Conservation (phyloP, 306 rosid species). For the Citrullus colocynthis region DNA sequence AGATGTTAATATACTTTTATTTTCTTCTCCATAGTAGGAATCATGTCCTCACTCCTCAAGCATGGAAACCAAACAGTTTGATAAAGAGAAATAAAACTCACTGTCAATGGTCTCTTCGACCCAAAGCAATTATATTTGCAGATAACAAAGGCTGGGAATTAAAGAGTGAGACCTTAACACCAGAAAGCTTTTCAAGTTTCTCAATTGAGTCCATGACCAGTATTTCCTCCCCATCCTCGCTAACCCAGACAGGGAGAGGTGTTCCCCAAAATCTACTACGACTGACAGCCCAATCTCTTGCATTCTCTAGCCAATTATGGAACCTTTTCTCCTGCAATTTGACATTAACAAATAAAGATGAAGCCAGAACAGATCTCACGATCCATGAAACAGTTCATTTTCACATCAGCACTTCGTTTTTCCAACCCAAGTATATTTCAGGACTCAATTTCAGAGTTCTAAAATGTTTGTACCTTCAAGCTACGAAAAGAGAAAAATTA, state of each 20-base stretch:
- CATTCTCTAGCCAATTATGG: conserved; percentile 99
- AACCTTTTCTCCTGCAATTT: conserved; percentile 66
- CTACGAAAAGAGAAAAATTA: background rate
- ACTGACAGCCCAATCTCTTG: conserved; percentile 98
- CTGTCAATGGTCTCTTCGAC: background rate
- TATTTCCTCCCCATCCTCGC: conserved; percentile 76
- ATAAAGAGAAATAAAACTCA: background rate
- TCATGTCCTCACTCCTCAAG: background rate
- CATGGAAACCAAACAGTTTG: background rate
- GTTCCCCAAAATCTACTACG: conserved; percentile 99
- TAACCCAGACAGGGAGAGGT: conserved; percentile 91
- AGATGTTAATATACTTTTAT: background rate
- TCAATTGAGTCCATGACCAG: conserved; percentile 71
- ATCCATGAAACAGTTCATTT: background rate
- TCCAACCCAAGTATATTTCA: background rate
- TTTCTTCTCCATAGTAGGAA: background rate
- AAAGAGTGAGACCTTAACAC: conserved; percentile 50
- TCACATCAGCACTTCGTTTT: background rate
- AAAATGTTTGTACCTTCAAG: background rate
- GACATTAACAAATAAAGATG: background rate
- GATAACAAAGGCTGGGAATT: background rate
- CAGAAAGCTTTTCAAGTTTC: conserved; percentile 79
- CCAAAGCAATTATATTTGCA: background rate
- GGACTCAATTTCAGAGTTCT: background rate
- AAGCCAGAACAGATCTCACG: background rate